These are phyloP conservation scores for Didymella pinodella DNA, from an alignment of 2,329 filamentous ascomycete species.

Conservation along the genomic window DNA sequence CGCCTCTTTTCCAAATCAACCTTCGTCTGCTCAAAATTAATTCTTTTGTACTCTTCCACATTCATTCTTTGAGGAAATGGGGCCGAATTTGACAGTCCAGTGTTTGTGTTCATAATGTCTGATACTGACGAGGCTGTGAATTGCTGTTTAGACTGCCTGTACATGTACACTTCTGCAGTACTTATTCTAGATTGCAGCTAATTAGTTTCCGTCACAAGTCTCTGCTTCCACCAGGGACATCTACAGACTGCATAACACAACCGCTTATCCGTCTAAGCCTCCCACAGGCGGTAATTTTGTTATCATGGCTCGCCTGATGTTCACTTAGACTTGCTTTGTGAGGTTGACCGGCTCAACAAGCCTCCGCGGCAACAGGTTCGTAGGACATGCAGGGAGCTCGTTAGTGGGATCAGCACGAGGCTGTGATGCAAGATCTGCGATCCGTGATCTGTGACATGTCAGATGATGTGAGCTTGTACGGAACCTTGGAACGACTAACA, in stretches of 20 bases:
- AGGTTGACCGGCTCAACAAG: constrained; percentile 12
- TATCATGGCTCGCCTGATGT: constrained; percentile 16
- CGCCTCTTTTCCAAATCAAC: constrained; percentile 3
- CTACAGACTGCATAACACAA: constrained; percentile 2
- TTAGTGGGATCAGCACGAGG: constrained; percentile 8
- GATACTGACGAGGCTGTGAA: not conserved
- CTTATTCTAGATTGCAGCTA: constrained; percentile 7
- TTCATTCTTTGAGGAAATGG: constrained; percentile 13
- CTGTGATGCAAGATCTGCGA: constrained; percentile 12
- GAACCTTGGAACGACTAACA: not conserved
- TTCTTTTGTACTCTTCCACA: constrained; percentile 8
- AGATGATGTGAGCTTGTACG: not conserved
- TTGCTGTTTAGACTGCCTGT: not conserved
- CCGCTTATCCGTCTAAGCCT: constrained; percentile 19
- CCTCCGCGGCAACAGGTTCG: constrained; percentile 1
- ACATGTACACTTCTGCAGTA: not conserved
- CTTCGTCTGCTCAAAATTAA: constrained; percentile 3
- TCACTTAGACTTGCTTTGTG: constrained; percentile 14
- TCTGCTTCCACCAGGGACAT: constrained; percentile 1
- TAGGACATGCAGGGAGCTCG: constrained; percentile 9
- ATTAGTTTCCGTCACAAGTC: constrained; percentile 13
- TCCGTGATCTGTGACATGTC: constrained; percentile 5
- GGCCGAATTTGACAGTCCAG: not conserved
- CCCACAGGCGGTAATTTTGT: constrained; percentile 1
- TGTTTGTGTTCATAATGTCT: constrained; percentile 6